Percentiles rank a stretch among this genome's conserved stretches.
Conservation (phyloP, 768 basidiomycete genomes). For the Suillus subluteus region DNA sequence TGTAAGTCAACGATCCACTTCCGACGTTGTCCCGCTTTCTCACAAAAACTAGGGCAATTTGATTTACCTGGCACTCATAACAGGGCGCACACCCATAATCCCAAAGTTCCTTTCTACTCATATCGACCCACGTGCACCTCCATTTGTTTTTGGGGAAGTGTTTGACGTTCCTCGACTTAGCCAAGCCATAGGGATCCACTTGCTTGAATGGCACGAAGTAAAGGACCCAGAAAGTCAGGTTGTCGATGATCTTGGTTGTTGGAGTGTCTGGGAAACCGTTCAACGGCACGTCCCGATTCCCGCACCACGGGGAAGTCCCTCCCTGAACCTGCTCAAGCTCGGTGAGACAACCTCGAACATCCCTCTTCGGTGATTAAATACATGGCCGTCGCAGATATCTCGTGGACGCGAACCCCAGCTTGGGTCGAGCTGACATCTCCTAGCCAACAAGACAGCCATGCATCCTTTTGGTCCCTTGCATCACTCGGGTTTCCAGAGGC, state of each 20-base stretch:
- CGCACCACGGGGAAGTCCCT: slow-evolving; percentile 16
- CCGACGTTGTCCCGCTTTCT: slow-evolving; percentile 4
- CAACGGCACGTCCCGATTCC: slow-evolving; percentile 14
- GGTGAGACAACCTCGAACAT: slow-evolving; percentile 6
- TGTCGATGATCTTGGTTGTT: slow-evolving; percentile 32
- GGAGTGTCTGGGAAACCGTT: slow-evolving; percentile 24
- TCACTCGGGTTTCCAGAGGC: slow-evolving; percentile 27
- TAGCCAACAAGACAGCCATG: slow-evolving; percentile 22
- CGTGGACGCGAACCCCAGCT: slow-evolving; percentile 25
- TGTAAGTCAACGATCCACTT: slow-evolving; percentile 35
- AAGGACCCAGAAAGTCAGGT: slow-evolving; percentile 47
- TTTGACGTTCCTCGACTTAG: slow-evolving; percentile 61
- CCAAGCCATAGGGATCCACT: slow-evolving; percentile 43
- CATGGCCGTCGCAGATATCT: slow-evolving; percentile 39
- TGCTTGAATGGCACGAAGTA: slow-evolving; percentile 68
- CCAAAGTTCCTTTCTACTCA: slow-evolving; percentile 62
- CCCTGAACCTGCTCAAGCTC: slow-evolving; percentile 11
- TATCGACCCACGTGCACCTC: slow-evolving; percentile 48
- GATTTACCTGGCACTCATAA: slow-evolving; percentile 60
- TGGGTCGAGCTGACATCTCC: slow-evolving; percentile 25
- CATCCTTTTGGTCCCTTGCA: slow-evolving; percentile 28
- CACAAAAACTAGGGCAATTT: slow-evolving; percentile 51
- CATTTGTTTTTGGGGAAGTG: slow-evolving; percentile 59
- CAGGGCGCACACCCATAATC: slow-evolving; percentile 60
- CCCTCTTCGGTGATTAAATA: slow-evolving; percentile 39